These are phyloP conservation scores for Cubamyces lactineus DNA, from an alignment of 768 basidiomycete genomes.

Conservation along the genomic window DNA sequence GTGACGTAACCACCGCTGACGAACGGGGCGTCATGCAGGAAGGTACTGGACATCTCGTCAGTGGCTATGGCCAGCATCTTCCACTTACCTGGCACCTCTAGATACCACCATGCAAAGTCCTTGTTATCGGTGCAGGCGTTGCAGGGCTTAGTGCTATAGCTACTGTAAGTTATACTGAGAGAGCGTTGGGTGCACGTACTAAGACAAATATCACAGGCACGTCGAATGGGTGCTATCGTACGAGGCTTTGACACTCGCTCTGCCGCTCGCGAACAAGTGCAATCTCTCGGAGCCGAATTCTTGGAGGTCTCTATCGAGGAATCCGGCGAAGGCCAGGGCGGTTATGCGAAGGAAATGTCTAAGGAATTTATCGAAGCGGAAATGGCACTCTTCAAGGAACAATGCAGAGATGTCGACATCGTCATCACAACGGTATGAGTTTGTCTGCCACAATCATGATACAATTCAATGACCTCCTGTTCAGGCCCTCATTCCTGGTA, in stretches of 20 bases:
- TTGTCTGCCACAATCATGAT: background rate
- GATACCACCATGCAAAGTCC: constrained; percentile 86
- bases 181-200: background rate
- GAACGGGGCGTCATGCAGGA: constrained; percentile 36
- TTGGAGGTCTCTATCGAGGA: constrained; percentile 81
- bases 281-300: constrained; percentile 89
- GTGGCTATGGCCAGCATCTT: background rate
- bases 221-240: constrained; percentile 85
- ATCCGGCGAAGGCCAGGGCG: constrained; percentile 81
- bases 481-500: constrained; percentile 83
- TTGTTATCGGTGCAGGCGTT: constrained; percentile 88
- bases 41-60: constrained; percentile 38
- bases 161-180: constrained; percentile 51
- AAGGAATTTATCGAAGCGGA: constrained; percentile 89
- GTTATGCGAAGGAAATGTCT: constrained; percentile 90
- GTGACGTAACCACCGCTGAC: background rate
- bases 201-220: constrained; percentile 59
- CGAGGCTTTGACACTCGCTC: constrained; percentile 87
- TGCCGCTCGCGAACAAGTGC: constrained; percentile 86
- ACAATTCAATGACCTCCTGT: background rate
- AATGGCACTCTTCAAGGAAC: constrained; percentile 86
- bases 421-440: constrained; percentile 74
- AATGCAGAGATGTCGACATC: constrained; percentile 89
- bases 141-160: constrained; percentile 88
- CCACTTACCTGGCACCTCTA: constrained; percentile 34